Conservation (phyloP, 2,329 filamentous ascomycete species). For the Fusarium pilosicola region DNA sequence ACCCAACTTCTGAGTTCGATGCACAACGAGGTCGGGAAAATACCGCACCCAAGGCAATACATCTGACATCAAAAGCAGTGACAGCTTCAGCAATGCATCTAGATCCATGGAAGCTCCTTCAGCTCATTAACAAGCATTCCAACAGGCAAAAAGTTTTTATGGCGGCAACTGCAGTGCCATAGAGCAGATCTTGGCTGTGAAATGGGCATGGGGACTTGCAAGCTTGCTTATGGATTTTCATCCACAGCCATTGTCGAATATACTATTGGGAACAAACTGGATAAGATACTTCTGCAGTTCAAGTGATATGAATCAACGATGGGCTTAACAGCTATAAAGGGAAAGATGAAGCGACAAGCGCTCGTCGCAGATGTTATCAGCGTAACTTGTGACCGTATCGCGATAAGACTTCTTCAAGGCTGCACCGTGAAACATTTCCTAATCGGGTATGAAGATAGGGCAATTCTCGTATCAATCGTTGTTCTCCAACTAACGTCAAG, state of each 20-base stretch:
- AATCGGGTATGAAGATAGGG: not conserved
- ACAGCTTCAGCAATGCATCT: not conserved
- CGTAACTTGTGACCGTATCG: not conserved
- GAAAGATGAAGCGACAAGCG: not conserved
- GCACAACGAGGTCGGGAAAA: not conserved
- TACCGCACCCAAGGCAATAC: not conserved
- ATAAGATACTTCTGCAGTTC: not conserved
- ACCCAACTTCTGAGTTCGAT: not conserved
- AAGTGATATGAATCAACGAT: no score
- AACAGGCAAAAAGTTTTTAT: not conserved
- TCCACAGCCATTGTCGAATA: not conserved
- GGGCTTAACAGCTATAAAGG: fast-evolving
- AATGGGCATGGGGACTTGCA: not conserved
- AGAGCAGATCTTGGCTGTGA: not conserved
- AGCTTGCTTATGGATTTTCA: not conserved
- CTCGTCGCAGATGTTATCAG: not conserved
- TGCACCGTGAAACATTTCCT: not conserved
- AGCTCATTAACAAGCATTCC: not conserved
- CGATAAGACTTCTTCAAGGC: not conserved
- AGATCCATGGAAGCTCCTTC: not conserved
- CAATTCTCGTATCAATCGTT: not conserved
- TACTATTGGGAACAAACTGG: not conserved
- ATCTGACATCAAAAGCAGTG: not conserved
- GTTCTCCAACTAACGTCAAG: not conserved
- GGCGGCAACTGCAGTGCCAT: no score